Evolutionary conservation across 1,284 basidiomycete genomes (phyloP), one percentile per base, ranked within the genome.

Genomic region (Leccinum cinnamomeum): DNA sequence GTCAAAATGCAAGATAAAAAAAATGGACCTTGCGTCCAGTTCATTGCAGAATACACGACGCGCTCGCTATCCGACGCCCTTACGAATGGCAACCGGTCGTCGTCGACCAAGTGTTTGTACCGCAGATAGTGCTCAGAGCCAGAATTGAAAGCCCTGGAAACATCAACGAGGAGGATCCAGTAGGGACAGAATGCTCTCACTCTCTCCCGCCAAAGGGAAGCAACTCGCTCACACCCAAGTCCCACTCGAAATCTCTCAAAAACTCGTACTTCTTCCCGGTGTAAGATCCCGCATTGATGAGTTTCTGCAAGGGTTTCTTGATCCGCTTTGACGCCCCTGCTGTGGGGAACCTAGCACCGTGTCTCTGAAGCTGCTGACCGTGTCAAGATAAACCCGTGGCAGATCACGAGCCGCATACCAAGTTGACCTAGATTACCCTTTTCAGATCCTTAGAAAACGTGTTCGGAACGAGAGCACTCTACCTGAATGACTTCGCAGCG

Each of bases 261-360:
- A 95, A 95, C 2, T 79, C 65, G 4, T 94, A 77, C 10, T 79
- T 75, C 1, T 80, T 71, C 61, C 86, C 79, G 0, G 76, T 76
- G 70, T 80, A 83, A n/a, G 72, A 57, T 5, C 69, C 64, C 3
- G 79, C 86, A 1, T 77, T 70, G 60, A 82, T 70, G 0, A 91
- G 75, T 67, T 88, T 90, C 8, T 68, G 65, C 7, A 91, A 66
- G 0, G 88, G 82, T 0, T 72, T 62, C 37, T 76, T 61, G n/a
- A 93, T 88, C 3, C 68, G 67, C 11, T 70, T 69, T 0, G 79
- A 74, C 0, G 86, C 81, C 6, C 78, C 77, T 0, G 74, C 68
- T 0, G 92, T 94, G 0, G 94, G 94, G 67, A 83, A 94, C 35
- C 94, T 83, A 1, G 91, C 87, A 1, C 92, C 91, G 69, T 96